Evolutionary conservation across 1,139 yeast species (phyloP), one percentile per base, ranked within the genome.

Genomic region (Kurtzmaniella natalensis): DNA sequence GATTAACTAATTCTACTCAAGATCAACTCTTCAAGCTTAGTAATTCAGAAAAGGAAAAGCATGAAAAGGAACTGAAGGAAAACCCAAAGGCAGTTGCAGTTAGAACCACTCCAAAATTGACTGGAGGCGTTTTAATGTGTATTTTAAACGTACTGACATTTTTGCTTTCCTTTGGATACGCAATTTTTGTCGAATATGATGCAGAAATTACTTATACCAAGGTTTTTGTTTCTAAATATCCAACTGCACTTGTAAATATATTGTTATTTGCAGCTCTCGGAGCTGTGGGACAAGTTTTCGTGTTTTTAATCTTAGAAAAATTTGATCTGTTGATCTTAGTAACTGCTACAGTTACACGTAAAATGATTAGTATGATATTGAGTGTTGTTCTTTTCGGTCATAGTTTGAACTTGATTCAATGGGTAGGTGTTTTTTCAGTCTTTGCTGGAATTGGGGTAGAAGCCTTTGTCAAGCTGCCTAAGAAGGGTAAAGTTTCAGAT

Each of bases 301-400:
- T 92, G 32, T 92, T 89, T 55, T 62, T 81, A 37, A 87, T 95
- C 1, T 64, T 92, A 33, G 94, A 86, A 47, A 69, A 76, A 40
- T 92, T 85, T 52, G 96, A 92, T 34, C 85, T 96, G 3, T 65
- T 92, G 39, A 74, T 86, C 1, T 64, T 92, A 35, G 88, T 92
- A 23, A 89, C 96, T 20, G 94, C 94, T 14, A 94, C 97, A 0
- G 96, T 92, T 7, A 89, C 98, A 1, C 72, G 99, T 44, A 92
- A 92, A 53, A 89, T 92, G 96, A 66, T 88, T 35, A 87, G 96
- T 33, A 89, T 92, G 97, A 70, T 88, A 15, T 61, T 92, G 39
- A 84, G 95, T 50, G 96, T 92, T 34, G 55, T 86, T 3, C 64
- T 92, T 46, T 92, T 88, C 59, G 94, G 92, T 13, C 97, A 92